phyloP scores from a whole-genome alignment of 345 rosid genomes.

The Sonneratia caseolaris region DNA sequence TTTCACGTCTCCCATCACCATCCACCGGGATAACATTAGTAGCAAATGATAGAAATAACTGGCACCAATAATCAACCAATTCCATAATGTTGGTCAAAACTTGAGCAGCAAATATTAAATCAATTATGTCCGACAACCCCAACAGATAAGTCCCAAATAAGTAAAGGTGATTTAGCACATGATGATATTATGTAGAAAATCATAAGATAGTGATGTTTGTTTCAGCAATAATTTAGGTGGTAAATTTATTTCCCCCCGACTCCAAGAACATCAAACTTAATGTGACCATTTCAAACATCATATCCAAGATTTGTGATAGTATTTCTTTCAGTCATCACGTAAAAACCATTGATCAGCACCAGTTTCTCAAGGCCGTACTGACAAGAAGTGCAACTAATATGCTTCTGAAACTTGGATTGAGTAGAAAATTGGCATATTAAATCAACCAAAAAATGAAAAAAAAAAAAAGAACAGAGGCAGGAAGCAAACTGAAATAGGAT shows the following conservation, averaged over 20 bases:
- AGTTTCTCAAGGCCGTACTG: too few species aligned
- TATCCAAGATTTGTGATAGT: not conserved
- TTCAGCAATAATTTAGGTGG: not conserved
- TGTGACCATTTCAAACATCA: not conserved
- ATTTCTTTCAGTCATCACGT: not conserved
- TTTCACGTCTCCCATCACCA: slow-evolving; percentile 6
- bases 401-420: not conserved
- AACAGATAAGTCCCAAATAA: not conserved
- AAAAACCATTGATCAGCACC: not conserved
- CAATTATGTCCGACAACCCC: slow-evolving; percentile 1
- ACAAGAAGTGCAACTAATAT: not conserved
- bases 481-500: not conserved
- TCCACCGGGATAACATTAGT: not conserved
- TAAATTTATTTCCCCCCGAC: not conserved
- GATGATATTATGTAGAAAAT: not conserved
- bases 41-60: slow-evolving; percentile 5
- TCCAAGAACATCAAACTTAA: not conserved
- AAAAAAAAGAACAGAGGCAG: not conserved
- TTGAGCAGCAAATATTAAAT: not conserved
- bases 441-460: too few species aligned
- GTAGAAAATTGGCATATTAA: not conserved
- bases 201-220: not conserved
- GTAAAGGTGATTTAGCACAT: not conserved
- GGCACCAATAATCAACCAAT: not conserved
- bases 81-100: not conserved